Percentiles rank a stretch among this genome's conserved stretches.
phyloP scores from a whole-genome alignment of 1,284 basidiomycete species.

The Ganoderma leucocontextum region DNA sequence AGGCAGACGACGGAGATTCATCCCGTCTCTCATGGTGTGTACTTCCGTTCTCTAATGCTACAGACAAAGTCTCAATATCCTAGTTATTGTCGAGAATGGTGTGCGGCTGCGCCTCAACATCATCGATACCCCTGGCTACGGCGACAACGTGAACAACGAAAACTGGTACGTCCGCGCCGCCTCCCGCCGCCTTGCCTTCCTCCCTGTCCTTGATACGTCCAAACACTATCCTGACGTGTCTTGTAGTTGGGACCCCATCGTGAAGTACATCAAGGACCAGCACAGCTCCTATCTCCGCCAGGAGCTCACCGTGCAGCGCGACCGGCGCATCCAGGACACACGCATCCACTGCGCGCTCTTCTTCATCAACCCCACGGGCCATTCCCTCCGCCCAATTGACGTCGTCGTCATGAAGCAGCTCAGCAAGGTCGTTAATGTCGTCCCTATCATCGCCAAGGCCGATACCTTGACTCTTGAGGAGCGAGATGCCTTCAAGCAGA shows the following conservation, averaged over 20 bases:
- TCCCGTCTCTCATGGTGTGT: constrained; percentile 91
- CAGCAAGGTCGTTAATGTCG: constrained; percentile 98
- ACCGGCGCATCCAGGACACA: constrained; percentile 98
- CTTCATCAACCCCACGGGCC: constrained; percentile 98
- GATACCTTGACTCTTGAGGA: constrained; percentile 96
- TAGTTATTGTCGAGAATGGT: constrained; percentile 96
- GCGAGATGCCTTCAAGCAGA: constrained; percentile 91
- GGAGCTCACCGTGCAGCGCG: constrained; percentile 98
- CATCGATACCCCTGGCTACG: constrained; percentile 98
- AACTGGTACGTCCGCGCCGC: constrained; percentile 76
- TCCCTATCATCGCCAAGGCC: constrained; percentile 98
- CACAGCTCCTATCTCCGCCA: constrained; percentile 99
- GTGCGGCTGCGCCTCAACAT: constrained; percentile 97
- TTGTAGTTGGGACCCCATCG: constrained; percentile 94
- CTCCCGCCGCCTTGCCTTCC: constrained; percentile 5
- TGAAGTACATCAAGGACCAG: constrained; percentile 99
- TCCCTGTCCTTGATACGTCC: constrained; percentile 14
- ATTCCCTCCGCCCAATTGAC: constrained; percentile 92
- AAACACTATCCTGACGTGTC: constrained; percentile 2
- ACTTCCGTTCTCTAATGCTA: background rate
- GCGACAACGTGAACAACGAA: constrained; percentile 99
- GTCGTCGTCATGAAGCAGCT: constrained; percentile 99
- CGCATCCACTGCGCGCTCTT: constrained; percentile 98
- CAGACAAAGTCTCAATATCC: background rate
- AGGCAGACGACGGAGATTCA: constrained; percentile 98